Evolutionary conservation across 2,329 filamentous ascomycete genomes (phyloP).

Genomic region (Monilinia vaccinii-corymbosi): DNA sequence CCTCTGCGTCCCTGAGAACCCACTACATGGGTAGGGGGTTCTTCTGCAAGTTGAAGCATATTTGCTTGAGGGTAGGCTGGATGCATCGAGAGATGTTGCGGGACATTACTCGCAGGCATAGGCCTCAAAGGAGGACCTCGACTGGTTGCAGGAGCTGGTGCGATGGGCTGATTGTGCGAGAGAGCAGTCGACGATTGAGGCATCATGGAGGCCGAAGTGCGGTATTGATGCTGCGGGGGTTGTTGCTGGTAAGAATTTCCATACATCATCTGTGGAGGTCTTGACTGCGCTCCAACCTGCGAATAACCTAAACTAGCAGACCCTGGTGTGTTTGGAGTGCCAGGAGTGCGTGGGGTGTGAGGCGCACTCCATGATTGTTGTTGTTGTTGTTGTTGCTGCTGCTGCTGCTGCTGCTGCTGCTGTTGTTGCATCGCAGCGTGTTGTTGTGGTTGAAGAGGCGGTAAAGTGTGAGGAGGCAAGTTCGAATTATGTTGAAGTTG

Average conservation of each 20-base stretch:
- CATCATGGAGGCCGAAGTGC: slow-evolving; percentile 51
- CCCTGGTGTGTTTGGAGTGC: slow-evolving; percentile 53
- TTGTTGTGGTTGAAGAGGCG: slow-evolving; percentile 42
- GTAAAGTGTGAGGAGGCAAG: slow-evolving; percentile 45
- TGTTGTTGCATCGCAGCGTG: slow-evolving; percentile 40
- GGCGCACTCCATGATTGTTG: slow-evolving; percentile 39
- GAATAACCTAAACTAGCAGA: slow-evolving; percentile 47
- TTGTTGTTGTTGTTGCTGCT: neutral
- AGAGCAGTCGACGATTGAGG: slow-evolving; percentile 57
- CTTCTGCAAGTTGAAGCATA: slow-evolving; percentile 48
- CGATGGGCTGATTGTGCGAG: slow-evolving; percentile 67
- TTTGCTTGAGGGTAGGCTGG: slow-evolving; percentile 49
- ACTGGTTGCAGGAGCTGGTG: slow-evolving; percentile 54
- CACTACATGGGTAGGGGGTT: slow-evolving; percentile 81
- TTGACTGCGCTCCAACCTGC: slow-evolving; percentile 37
- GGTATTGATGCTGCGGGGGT: slow-evolving; percentile 34
- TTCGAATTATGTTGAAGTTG: slow-evolving; percentile 33
- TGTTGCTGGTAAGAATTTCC: slow-evolving; percentile 21
- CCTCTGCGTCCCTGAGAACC: slow-evolving; percentile 89
- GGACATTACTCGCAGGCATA: slow-evolving; percentile 56
- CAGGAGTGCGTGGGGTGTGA: slow-evolving; percentile 52
- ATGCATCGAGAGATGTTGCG: slow-evolving; percentile 38
- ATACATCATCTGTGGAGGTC: slow-evolving; percentile 26
- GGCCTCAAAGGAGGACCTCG: slow-evolving; percentile 51
- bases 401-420: slow-evolving; percentile 19